Conservation (phyloP, 2,329 filamentous ascomycete genomes). For the Chaetomium sp. region DNA sequence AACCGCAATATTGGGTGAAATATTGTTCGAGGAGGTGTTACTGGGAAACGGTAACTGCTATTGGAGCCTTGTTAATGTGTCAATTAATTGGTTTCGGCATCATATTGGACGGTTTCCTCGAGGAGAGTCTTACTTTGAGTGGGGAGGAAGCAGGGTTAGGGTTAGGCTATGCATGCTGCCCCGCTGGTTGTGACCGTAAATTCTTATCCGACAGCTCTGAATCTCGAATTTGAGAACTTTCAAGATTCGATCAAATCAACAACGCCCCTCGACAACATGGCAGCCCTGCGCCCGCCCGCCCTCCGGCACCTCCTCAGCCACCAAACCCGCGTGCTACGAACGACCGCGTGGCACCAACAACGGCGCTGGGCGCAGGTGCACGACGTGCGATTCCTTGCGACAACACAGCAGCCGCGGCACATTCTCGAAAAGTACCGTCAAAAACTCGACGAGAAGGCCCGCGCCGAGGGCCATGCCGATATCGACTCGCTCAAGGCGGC, state of each 20-base stretch:
- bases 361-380: constrained; percentile 87
- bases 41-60: no score
- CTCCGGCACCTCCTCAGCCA: constrained; percentile 31
- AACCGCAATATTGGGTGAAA: no score
- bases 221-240: neutral
- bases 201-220: neutral
- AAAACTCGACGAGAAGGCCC: constrained; percentile 78
- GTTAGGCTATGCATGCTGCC: neutral
- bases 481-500: constrained; percentile 72
- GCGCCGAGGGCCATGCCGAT: constrained; percentile 61
- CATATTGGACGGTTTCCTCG: no score
- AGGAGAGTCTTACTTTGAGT: no score
- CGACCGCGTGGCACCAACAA: constrained; percentile 42
- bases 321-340: constrained; percentile 29
- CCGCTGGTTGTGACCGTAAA: no score
- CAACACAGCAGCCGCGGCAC: constrained; percentile 60
- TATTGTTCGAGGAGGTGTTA: no score
- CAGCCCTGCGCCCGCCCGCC: constrained; percentile 13
- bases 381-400: constrained; percentile 83
- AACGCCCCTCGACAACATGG: constrained; percentile 8
- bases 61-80: no score
- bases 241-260: neutral
- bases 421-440: constrained; percentile 79
- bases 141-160: constrained; percentile 11
- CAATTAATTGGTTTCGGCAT: no score